These are phyloP conservation scores for Chloroidium sp. DNA, from an alignment of 163 green algal genomes.

Conservation along the genomic window DNA sequence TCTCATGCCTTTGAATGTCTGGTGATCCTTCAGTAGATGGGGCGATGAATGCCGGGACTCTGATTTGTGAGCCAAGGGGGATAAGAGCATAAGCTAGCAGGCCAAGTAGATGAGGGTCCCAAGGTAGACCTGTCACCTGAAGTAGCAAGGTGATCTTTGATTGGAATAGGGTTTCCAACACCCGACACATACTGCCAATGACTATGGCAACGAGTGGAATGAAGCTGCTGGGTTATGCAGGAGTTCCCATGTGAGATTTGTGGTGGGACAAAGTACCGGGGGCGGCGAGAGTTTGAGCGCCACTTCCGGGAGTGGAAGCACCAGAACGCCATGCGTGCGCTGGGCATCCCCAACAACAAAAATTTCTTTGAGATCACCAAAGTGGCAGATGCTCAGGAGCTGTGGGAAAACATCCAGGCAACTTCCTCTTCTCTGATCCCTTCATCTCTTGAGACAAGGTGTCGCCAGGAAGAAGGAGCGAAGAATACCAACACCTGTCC, in stretches of 20 bases:
- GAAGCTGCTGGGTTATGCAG: slow-evolving; percentile 7
- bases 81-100: too few species aligned
- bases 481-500: too few species aligned
- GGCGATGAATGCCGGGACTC: too few species aligned
- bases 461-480: too few species aligned
- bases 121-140: too few species aligned
- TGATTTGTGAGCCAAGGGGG: too few species aligned
- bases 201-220: background rate
- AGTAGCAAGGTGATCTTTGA: background rate
- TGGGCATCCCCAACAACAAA: slow-evolving; percentile 95
- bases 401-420: slow-evolving; percentile 70
- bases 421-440: too few species aligned
- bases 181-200: background rate
- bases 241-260: slow-evolving; percentile 99
- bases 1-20: too few species aligned
- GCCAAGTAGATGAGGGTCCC: too few species aligned
- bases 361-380: slow-evolving; percentile 90
- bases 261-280: slow-evolving; percentile 88
- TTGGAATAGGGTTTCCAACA: background rate
- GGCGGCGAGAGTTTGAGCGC: slow-evolving; percentile 85
- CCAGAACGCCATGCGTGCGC: slow-evolving; percentile 81
- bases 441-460: too few species aligned
- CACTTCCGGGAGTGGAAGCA: slow-evolving; percentile 88
- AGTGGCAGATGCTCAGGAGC: slow-evolving; percentile 73
- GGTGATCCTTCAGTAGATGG: too few species aligned